phyloP scores from a whole-genome alignment of 2,329 filamentous ascomycete species.

The Aspergillus quadrilineatus region DNA sequence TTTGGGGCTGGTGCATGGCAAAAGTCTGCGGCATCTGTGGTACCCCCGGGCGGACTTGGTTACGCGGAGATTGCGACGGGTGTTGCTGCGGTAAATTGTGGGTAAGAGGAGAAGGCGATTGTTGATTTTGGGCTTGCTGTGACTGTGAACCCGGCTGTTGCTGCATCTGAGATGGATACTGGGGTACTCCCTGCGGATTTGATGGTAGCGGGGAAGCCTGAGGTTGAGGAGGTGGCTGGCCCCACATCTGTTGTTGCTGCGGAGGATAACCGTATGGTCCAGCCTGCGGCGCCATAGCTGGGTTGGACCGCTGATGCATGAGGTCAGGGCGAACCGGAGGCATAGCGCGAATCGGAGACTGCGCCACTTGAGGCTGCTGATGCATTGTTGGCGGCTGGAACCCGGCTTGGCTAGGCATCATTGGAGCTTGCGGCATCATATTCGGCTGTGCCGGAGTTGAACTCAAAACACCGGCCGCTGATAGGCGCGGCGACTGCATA shows the following conservation, averaged over 20 bases:
- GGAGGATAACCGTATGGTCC: slow-evolving; percentile 53
- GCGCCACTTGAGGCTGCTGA: slow-evolving; percentile 49
- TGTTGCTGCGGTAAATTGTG: slow-evolving; percentile 37
- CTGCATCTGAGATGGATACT: slow-evolving; percentile 43
- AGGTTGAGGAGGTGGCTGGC: slow-evolving; percentile 61
- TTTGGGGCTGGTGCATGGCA: slow-evolving; percentile 38
- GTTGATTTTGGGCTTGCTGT: slow-evolving; percentile 10
- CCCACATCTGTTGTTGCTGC: slow-evolving; percentile 68
- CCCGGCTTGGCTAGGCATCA: slow-evolving; percentile 54
- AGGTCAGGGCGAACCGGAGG: slow-evolving; percentile 61
- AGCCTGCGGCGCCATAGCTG: slow-evolving; percentile 53
- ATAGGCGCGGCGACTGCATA: slow-evolving; percentile 40
- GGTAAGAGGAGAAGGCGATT: slow-evolving; percentile 37
- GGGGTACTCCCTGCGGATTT: slow-evolving; percentile 42
- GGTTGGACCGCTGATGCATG: slow-evolving; percentile 65
- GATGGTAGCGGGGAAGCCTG: slow-evolving; percentile 56
- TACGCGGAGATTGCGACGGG: slow-evolving; percentile 45
- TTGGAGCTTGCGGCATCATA: slow-evolving; percentile 42
- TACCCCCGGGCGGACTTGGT: slow-evolving; percentile 36
- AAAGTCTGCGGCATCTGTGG: slow-evolving; percentile 40
- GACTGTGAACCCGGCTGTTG: slow-evolving; percentile 29
- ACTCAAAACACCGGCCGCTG: slow-evolving; percentile 35
- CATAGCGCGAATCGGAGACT: slow-evolving; percentile 71
- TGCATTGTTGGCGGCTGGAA: slow-evolving; percentile 64
- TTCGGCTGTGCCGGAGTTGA: slow-evolving; percentile 35